Evolutionary conservation across 139 green algal genomes (phyloP).

Genomic region (Monoraphidium neglectum): DNA sequence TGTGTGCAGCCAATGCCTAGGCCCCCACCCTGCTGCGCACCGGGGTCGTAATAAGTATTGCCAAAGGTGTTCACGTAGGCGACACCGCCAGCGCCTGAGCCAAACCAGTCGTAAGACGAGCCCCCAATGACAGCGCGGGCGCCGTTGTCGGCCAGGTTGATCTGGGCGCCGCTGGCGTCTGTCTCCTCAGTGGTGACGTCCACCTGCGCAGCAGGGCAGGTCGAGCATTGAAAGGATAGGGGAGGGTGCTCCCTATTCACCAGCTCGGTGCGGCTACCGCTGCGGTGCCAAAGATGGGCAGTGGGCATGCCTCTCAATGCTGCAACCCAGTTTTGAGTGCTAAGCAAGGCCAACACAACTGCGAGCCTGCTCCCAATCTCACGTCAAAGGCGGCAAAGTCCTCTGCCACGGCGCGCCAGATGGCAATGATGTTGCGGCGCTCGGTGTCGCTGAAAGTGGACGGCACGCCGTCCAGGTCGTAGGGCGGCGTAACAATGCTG

Average conservation of each 20-base stretch:
- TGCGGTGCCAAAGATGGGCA: too few species aligned
- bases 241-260: too few species aligned
- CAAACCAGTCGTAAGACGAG: neutral
- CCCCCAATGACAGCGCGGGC: slow-evolving; percentile 8
- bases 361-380: too few species aligned
- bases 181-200: slow-evolving; percentile 10
- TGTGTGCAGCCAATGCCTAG: too few species aligned
- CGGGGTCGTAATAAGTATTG: neutral
- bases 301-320: too few species aligned
- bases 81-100: neutral
- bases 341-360: too few species aligned
- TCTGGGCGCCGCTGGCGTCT: neutral
- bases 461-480: slow-evolving; percentile 12
- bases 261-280: too few species aligned
- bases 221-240: too few species aligned
- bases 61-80: slow-evolving; percentile 7
- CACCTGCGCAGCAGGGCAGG: too few species aligned
- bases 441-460: slow-evolving; percentile 4
- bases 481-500: neutral
- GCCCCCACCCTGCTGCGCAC: too few species aligned
- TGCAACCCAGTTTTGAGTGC: too few species aligned
- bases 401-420: slow-evolving; percentile 21
- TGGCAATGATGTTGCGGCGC: slow-evolving; percentile 10
- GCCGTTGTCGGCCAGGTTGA: neutral
- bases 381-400: slow-evolving; percentile 21